These are phyloP conservation scores for Ganoderma multipileum DNA, from an alignment of 1,284 basidiomycete species.

Conservation along the genomic window DNA sequence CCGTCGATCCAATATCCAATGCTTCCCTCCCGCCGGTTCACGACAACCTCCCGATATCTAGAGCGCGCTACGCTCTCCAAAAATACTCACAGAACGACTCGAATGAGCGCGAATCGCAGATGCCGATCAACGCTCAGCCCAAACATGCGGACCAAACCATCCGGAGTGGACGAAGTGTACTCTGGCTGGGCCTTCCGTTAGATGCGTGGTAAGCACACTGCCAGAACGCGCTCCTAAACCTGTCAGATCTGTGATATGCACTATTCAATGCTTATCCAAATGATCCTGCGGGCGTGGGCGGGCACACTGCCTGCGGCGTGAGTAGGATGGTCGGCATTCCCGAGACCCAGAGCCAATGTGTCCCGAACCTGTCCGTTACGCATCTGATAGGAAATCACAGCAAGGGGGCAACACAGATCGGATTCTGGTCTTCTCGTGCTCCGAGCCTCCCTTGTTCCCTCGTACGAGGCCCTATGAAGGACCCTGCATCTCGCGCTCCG, in stretches of 20 bases:
- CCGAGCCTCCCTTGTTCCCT: constrained; percentile 5
- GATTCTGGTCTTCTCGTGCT: constrained; percentile 20
- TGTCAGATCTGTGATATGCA: constrained; percentile 22
- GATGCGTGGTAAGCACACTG: not conserved
- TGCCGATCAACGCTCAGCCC: not conserved
- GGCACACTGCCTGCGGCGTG: constrained; percentile 12
- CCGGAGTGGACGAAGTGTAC: not conserved
- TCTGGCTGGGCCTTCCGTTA: not conserved
- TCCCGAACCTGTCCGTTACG: constrained; percentile 11
- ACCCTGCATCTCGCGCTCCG: not conserved
- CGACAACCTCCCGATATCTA: not conserved
- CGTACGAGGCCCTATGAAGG: constrained; percentile 20
- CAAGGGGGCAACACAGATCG: constrained; percentile 9
- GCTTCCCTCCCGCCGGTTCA: not conserved
- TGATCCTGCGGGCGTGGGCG: constrained; percentile 12
- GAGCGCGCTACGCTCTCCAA: not conserved
- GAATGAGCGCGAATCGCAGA: not conserved
- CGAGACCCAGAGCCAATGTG: constrained; percentile 9
- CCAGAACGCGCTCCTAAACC: not conserved
- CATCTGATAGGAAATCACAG: constrained; percentile 4
- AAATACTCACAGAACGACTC: not conserved
- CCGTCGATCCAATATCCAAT: not conserved
- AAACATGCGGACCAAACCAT: not conserved
- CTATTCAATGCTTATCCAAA: not conserved
- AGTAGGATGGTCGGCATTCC: constrained; percentile 7